These are phyloP conservation scores for Madurella fahalii DNA, from an alignment of 2,329 filamentous ascomycete species.

Conservation along the genomic window DNA sequence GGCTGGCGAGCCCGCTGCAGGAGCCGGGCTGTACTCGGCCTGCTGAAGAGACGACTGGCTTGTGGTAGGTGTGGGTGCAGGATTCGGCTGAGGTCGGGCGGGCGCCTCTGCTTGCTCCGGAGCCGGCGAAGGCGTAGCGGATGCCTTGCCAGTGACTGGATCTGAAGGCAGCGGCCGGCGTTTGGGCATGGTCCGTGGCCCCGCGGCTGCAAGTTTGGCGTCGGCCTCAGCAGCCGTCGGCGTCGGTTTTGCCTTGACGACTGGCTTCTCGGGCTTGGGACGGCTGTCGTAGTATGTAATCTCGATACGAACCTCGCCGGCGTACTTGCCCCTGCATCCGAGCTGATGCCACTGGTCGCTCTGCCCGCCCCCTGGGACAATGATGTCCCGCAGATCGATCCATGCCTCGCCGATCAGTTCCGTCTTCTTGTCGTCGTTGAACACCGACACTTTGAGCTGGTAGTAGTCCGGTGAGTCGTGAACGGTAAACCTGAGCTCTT, in stretches of 20 bases:
- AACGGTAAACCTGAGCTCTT: slow-evolving; percentile 92
- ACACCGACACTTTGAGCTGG: slow-evolving; percentile 90
- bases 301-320: slow-evolving; percentile 89
- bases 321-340: slow-evolving; percentile 88
- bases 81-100: slow-evolving; percentile 43
- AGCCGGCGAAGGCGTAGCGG: slow-evolving; percentile 36
- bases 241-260: slow-evolving; percentile 48
- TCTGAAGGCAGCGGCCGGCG: slow-evolving; percentile 79
- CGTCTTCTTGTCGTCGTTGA: slow-evolving; percentile 98
- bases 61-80: slow-evolving; percentile 38
- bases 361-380: slow-evolving; percentile 85
- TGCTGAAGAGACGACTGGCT: slow-evolving; percentile 43
- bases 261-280: slow-evolving; percentile 70
- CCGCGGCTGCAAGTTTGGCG: slow-evolving; percentile 25
- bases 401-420: slow-evolving; percentile 94
- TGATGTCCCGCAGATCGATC: slow-evolving; percentile 76
- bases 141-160: slow-evolving; percentile 57
- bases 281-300: slow-evolving; percentile 93
- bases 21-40: slow-evolving; percentile 47
- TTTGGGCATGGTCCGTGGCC: slow-evolving; percentile 63
- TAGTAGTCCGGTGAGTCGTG: slow-evolving; percentile 97
- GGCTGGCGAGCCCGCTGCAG: slow-evolving; percentile 28
- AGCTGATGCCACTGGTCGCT: slow-evolving; percentile 88
- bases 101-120: slow-evolving; percentile 45
- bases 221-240: slow-evolving; percentile 32